Base-by-base conservation (phyloP, 2,329 filamentous ascomycete species). In the Fragosphaeria purpurea region DNA sequence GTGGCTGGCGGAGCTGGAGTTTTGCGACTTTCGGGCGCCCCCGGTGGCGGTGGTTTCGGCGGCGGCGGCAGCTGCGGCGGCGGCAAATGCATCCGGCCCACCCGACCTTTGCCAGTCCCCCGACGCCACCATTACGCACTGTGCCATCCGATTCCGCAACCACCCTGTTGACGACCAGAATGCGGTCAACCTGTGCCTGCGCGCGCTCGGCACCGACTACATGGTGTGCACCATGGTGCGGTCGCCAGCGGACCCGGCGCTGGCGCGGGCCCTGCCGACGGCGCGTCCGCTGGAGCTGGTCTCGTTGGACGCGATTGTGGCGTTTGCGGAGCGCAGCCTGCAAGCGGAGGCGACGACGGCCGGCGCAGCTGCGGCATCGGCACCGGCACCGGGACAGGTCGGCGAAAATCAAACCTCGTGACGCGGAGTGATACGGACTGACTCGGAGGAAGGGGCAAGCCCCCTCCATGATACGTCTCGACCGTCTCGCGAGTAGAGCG, bases 1-100 rank as follows among this genome's bases (percentile, higher is more conserved):
- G 4, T 91, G 86, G 86, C 71, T 91, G 46, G 70, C 70, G 47
- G 77, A 85, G 46, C 68, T 90, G 7, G 83, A 89, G 59, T 87
- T 91, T 61, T 70, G 73, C 52, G 68, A 73, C 46, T 84, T 87
- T 48, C 69, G 71, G 47, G 76, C 82, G 46, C 82, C 83, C 4
- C 54, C 51, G 48, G 63, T 2, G 41, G 32, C n/a, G 48, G 35
- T 8, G 32, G 22, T 4, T 12, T 6, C 44, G 46, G 37, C 37
- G 30, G n/a, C 9, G 31, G 13, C n/a, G 12, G 7, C 7, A 62
- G 61, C 31, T 44, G 42, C 11, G 58, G 35, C 12, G 61, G 59
- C 43, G 55, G 13, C 6, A 51, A 49, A 6, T 37, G 7, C 35
- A 7, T 37, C 35, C 11, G 7, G 7, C 35, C 7, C 7, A 2